Evolutionary conservation across 2,329 filamentous ascomycete genomes (phyloP).

Genomic region (Xylariales sp.): DNA sequence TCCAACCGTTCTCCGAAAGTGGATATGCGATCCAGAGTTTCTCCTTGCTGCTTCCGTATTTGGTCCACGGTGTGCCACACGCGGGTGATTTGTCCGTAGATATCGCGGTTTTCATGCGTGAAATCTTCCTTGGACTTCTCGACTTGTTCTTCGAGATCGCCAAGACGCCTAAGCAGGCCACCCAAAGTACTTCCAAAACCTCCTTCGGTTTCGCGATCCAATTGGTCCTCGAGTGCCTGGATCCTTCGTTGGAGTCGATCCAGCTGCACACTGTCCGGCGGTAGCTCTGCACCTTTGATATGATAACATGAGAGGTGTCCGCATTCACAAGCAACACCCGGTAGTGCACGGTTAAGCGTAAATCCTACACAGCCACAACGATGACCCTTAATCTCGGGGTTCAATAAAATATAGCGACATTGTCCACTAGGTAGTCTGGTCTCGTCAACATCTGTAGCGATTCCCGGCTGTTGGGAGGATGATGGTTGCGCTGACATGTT

Average conservation of each 20-base stretch:
- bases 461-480: slow-evolving; percentile 20
- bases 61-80: slow-evolving; percentile 49
- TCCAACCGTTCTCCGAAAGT: slow-evolving; percentile 36
- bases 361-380: slow-evolving; percentile 57
- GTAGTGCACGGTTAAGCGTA: slow-evolving; percentile 47
- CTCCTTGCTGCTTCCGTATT: slow-evolving; percentile 32
- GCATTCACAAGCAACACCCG: slow-evolving; percentile 53
- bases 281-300: slow-evolving; percentile 39
- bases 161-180: slow-evolving; percentile 37
- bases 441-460: slow-evolving; percentile 30
- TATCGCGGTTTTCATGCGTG: slow-evolving; percentile 47
- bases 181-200: slow-evolving; percentile 27
- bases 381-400: slow-evolving; percentile 52
- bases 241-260: slow-evolving; percentile 44
- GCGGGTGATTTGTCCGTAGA: slow-evolving; percentile 49
- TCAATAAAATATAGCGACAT: slow-evolving; percentile 54
- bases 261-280: slow-evolving; percentile 40
- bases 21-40: slow-evolving; percentile 31
- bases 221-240: slow-evolving; percentile 37
- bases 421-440: slow-evolving; percentile 50
- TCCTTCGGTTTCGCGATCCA: slow-evolving; percentile 31
- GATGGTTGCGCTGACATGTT: slow-evolving; percentile 23
- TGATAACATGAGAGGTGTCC: slow-evolving; percentile 59
- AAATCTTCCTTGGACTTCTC: slow-evolving; percentile 48
- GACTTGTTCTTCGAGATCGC: slow-evolving; percentile 48